Percentiles rank a stretch among this genome's conserved stretches.
These are phyloP conservation scores for Starmerella etchellsii DNA, from an alignment of 805 yeast genomes.

Conservation along the genomic window DNA sequence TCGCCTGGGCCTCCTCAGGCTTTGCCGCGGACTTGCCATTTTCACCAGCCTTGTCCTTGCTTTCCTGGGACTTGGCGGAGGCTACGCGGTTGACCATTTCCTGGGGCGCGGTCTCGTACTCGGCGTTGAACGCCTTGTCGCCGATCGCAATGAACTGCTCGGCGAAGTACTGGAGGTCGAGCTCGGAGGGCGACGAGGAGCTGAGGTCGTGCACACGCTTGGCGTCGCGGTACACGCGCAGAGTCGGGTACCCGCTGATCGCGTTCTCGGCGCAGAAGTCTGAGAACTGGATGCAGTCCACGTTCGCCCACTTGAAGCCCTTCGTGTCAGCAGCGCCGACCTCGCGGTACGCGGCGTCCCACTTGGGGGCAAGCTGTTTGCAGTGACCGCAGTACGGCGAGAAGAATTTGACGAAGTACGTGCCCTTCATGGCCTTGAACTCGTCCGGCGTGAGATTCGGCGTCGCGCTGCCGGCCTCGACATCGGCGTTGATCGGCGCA, in stretches of 20 bases:
- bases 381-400: slow-evolving; percentile 89
- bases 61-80: background rate
- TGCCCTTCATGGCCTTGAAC: slow-evolving; percentile 30
- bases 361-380: slow-evolving; percentile 59
- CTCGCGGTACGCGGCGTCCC: slow-evolving; percentile 53
- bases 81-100: background rate
- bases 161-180: slow-evolving; percentile 14
- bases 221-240: slow-evolving; percentile 45
- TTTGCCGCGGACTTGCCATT: background rate
- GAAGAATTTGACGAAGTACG: slow-evolving; percentile 73
- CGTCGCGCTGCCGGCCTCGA: slow-evolving; percentile 3
- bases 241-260: slow-evolving; percentile 53
- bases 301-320: slow-evolving; percentile 49
- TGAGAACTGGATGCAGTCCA: slow-evolving; percentile 75
- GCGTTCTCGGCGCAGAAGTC: slow-evolving; percentile 66
- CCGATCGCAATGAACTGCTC: slow-evolving; percentile 7
- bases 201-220: slow-evolving; percentile 20
- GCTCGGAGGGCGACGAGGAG: slow-evolving; percentile 10
- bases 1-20: background rate
- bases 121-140: slow-evolving; percentile 8
- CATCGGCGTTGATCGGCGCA: slow-evolving; percentile 6
- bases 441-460: slow-evolving; percentile 14
- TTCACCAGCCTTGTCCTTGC: background rate
- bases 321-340: slow-evolving; percentile 28
- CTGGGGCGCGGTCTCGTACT: slow-evolving; percentile 10